phyloP scores from a whole-genome alignment of 495 filamentous ascomycete species.

The Entonaema liquescens region DNA sequence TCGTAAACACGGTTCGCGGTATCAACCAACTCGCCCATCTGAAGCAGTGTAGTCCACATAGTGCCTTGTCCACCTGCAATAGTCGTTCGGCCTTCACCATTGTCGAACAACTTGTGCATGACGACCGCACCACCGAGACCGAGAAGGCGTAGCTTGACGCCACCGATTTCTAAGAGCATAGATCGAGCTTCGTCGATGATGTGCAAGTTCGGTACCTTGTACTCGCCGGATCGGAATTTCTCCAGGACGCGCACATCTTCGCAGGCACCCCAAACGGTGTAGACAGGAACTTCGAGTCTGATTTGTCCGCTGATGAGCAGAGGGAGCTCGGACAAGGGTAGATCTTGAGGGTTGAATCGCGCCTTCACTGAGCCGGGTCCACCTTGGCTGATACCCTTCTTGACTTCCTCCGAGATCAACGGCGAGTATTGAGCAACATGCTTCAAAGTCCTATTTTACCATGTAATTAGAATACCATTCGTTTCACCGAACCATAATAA shows the following conservation, averaged over 20 bases:
- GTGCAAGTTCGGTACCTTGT: slow-evolving; percentile 96
- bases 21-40: slow-evolving; percentile 98
- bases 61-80: slow-evolving; percentile 98
- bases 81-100: slow-evolving; percentile 96
- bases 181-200: slow-evolving; percentile 99
- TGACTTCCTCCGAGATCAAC: slow-evolving; percentile 83
- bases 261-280: slow-evolving; percentile 99
- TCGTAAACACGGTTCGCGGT: slow-evolving; percentile 98
- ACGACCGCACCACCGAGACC: slow-evolving; percentile 96
- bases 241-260: slow-evolving; percentile 98
- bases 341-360: slow-evolving; percentile 76
- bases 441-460: slow-evolving; percentile 79
- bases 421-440: slow-evolving; percentile 99
- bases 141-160: slow-evolving; percentile 93
- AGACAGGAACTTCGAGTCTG: slow-evolving; percentile 94
- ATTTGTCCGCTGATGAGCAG: slow-evolving; percentile 86
- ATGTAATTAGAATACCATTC: slow-evolving; percentile 35
- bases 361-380: slow-evolving; percentile 76
- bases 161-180: slow-evolving; percentile 89
- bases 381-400: slow-evolving; percentile 77
- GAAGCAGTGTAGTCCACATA: slow-evolving; percentile 98
- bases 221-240: slow-evolving; percentile 97
- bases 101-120: slow-evolving; percentile 99
- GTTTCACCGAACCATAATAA: not conserved
- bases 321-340: slow-evolving; percentile 96